Evolutionary conservation across 2,329 filamentous ascomycete genomes (phyloP), one percentile per base, ranked within the genome.

Genomic region (Calonectria pseudoturangicola): DNA sequence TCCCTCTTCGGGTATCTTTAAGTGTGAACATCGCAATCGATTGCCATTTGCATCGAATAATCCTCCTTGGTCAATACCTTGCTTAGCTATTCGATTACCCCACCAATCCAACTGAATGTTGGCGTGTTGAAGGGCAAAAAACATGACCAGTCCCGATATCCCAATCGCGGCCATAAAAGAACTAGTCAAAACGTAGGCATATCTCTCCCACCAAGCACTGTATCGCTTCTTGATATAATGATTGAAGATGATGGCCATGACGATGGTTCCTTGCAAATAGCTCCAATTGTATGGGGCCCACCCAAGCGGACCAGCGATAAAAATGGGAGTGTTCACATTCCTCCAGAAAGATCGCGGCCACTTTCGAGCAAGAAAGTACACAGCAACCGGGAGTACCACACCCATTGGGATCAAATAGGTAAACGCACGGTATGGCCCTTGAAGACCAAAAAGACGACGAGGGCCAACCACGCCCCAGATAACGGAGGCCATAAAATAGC

Each of bases 401-500:
- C 77, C 79, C 0, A 78, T 4, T 0, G 76, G 78, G 12, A 81
- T 75, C 3, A 51, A 47, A 58, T 79, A 81, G 1, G 70, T 75
- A 41, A 79, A 21, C 1, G 71, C 45, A 0, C 68, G 73, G 58
- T 79, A 82, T 1, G 75, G 75, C 0, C 67, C 76, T 36, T 73
- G 62, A 1, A 45, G 56, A 0, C 75, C 79, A 16, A 94, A 94
- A 77, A 94, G 90, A 43, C 92, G 88, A 4, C 85, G 83, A 0
- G 93, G 92, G 0, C 93, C 92, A 68, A 94, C 92, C 56, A 91
- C 87, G 50, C 92, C 92, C 92, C 92, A 93, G 75, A 93, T 88
- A 43, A 93, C 85, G 1, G 91, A 92, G 1, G 89, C 88, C 9
- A 90, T 92, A 83, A 92, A 94, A 82, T 87, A 88, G 43, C 85